A percentile compares a stretch with the other conserved stretches of the same genome.
Evolutionary conservation across 1,139 yeast species (phyloP).

Genomic region (Sugiyamaella neomexicana): DNA sequence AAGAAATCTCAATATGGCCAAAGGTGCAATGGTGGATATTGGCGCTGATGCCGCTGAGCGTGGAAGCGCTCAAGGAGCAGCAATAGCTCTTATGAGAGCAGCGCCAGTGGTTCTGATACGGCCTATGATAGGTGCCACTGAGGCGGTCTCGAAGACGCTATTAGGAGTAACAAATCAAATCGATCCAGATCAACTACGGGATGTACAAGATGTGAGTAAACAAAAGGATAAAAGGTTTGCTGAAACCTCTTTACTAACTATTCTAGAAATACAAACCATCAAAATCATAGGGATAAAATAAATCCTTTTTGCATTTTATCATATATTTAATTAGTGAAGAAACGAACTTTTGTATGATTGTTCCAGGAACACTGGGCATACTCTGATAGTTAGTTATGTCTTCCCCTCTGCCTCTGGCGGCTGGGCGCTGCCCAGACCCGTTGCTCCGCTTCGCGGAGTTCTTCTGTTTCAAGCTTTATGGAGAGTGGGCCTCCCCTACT

Average conservation of each 20-base stretch:
- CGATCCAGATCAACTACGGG: slow-evolving; percentile 58
- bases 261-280: slow-evolving; percentile 11
- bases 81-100: slow-evolving; percentile 66
- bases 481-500: background rate
- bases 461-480: background rate
- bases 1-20: slow-evolving; percentile 65
- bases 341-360: background rate
- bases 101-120: slow-evolving; percentile 79
- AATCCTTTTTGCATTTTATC: slow-evolving; percentile 1
- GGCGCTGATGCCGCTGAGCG: slow-evolving; percentile 57
- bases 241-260: background rate
- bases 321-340: background rate
- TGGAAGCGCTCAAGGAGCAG: slow-evolving; percentile 60
- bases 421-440: slow-evolving; percentile 3
- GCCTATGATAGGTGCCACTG: slow-evolving; percentile 92
- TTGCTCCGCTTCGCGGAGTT: slow-evolving; percentile 1
- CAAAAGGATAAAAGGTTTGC: background rate
- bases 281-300: background rate
- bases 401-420: background rate
- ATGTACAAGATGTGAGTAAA: slow-evolving; percentile 47
- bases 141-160: slow-evolving; percentile 77
- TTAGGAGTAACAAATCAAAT: slow-evolving; percentile 82
- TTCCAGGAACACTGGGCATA: no score
- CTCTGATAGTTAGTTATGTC: no score
- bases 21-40: slow-evolving; percentile 60